Conservation (phyloP, 768 basidiomycete genomes). For the Crassisporium funariophilum region DNA sequence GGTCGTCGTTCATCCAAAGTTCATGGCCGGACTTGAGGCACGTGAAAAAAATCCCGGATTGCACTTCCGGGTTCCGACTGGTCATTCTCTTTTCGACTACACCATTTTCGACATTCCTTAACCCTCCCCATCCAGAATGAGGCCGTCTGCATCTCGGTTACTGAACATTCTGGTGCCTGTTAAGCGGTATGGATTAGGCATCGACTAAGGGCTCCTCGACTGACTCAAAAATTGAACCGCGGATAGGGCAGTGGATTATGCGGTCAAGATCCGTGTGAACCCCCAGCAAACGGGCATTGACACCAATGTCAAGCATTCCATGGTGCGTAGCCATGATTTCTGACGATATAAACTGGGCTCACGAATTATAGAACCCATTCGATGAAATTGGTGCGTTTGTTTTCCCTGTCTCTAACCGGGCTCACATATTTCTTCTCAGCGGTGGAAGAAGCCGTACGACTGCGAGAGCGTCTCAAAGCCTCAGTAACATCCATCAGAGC, state of each 20-base stretch:
- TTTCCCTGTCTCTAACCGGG: neutral
- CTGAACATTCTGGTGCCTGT: slow-evolving; percentile 16
- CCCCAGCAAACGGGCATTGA: slow-evolving; percentile 94
- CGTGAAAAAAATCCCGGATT: no score
- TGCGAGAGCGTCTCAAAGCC: slow-evolving; percentile 84
- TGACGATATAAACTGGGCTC: neutral
- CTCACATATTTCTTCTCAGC: slow-evolving; percentile 47
- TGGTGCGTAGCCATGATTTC: slow-evolving; percentile 64
- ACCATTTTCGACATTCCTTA: neutral
- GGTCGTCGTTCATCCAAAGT: no score
- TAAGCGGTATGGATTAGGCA: slow-evolving; percentile 10
- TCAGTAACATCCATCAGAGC: slow-evolving; percentile 85
- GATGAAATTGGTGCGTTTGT: slow-evolving; percentile 88
- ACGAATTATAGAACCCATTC: slow-evolving; percentile 80
- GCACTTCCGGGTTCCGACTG: no score
- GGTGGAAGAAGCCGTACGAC: slow-evolving; percentile 93
- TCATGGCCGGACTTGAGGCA: no score
- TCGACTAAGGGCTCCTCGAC: neutral
- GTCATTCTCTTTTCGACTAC: no score
- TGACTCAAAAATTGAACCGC: neutral
- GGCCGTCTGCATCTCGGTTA: slow-evolving; percentile 13
- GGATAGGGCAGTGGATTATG: slow-evolving; percentile 88
- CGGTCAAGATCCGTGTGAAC: slow-evolving; percentile 97
- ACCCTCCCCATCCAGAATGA: slow-evolving; percentile 5
- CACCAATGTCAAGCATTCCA: slow-evolving; percentile 97